Evolutionary conservation across 257 asterid genomes (phyloP).

Genomic region (Nicotiana obtusifolia): DNA sequence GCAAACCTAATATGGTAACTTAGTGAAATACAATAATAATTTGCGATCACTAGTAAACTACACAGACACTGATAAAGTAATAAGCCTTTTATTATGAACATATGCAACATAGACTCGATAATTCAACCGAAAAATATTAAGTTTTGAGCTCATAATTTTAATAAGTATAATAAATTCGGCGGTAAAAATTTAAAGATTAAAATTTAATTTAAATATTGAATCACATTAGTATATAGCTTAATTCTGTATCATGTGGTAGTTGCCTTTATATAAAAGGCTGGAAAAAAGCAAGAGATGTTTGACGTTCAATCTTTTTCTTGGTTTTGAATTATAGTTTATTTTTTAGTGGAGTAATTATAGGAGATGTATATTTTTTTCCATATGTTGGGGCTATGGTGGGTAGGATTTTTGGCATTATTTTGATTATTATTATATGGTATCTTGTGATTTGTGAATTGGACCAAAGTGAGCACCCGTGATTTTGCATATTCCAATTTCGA

Average conservation of each 20-base stretch:
- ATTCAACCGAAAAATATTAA: no score
- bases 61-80: no score
- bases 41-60: not conserved
- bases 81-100: no score
- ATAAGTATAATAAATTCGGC: no score
- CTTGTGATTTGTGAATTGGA: slow-evolving; percentile 4
- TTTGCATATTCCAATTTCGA: not conserved
- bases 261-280: not conserved
- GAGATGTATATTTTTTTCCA: not conserved
- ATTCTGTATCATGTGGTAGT: not conserved
- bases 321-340: not conserved
- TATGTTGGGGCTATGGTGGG: not conserved
- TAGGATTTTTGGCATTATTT: not conserved
- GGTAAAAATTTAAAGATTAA: no score
- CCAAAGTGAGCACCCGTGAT: slow-evolving; percentile 1
- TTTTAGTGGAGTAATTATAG: not conserved
- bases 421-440: not conserved
- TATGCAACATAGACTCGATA: no score
- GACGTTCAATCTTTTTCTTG: not conserved
- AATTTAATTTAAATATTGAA: no score
- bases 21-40: no score
- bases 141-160: no score
- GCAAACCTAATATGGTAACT: no score
- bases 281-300: not conserved
- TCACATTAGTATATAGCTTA: not conserved